Evolutionary conservation across 2,329 filamentous ascomycete genomes (phyloP).

Genomic region (Botrytis squamosa): DNA sequence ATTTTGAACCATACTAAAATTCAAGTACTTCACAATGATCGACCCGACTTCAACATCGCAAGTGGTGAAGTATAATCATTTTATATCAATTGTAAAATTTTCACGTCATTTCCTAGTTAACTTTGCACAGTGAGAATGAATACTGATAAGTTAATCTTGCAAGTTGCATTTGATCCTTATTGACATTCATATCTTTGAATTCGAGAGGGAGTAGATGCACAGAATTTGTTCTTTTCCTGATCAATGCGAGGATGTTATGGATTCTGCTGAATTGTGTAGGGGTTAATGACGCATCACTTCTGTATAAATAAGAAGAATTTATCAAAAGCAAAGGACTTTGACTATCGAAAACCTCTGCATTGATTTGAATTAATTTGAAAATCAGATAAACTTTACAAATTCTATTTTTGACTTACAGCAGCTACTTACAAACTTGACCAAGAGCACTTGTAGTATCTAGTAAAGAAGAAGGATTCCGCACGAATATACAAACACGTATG

Average conservation of each 20-base stretch:
- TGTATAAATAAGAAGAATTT: not conserved
- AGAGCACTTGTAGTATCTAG: not conserved
- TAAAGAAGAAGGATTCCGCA: not conserved
- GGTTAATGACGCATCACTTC: not conserved
- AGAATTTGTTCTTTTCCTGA: not conserved
- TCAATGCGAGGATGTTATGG: not conserved
- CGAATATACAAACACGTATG: not conserved
- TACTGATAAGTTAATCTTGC: not conserved
- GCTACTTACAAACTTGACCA: not conserved
- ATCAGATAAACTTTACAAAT: not conserved
- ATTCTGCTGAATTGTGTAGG: not conserved
- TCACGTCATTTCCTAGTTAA: not conserved
- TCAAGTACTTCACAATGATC: not conserved
- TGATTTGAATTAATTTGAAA: not conserved
- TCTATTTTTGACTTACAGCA: not conserved
- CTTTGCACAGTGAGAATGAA: not conserved
- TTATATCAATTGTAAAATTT: not conserved
- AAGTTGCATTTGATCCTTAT: not conserved
- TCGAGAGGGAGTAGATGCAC: not conserved
- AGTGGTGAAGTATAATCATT: not conserved
- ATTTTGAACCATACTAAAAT: not conserved
- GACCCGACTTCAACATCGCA: accelerated
- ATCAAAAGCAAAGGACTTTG: accelerated
- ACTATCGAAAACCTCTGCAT: too few species aligned
- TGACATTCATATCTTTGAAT: accelerated